phyloP scores from a whole-genome alignment of 1,139 yeast species.

The Hemisphaericaspora subhashii region DNA sequence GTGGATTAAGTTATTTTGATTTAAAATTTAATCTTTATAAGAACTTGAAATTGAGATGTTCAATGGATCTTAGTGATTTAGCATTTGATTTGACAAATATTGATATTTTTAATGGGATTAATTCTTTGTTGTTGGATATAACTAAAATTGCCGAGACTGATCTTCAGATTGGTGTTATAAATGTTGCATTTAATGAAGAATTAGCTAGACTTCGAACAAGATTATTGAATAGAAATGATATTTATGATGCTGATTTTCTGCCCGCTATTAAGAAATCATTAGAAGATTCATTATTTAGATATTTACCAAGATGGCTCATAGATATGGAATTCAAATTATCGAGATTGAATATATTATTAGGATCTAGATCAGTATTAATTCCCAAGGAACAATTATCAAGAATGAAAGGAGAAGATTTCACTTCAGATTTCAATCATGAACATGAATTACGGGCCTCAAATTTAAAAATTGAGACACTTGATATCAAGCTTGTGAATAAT shows the following conservation, averaged over 20 bases:
- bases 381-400: constrained; percentile 41
- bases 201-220: constrained; percentile 18
- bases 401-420: constrained; percentile 30
- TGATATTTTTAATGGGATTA: constrained; percentile 34
- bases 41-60: constrained; percentile 29
- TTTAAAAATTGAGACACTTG: constrained; percentile 10
- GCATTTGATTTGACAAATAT: constrained; percentile 31
- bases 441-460: constrained; percentile 35
- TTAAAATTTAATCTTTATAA: constrained; percentile 28
- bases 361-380: constrained; percentile 62
- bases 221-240: constrained; percentile 3
- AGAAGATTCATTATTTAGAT: constrained; percentile 30
- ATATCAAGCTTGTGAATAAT: constrained; percentile 8
- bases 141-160: constrained; percentile 27
- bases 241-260: neutral
- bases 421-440: constrained; percentile 41
- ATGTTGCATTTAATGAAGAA: constrained; percentile 28
- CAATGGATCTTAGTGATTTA: constrained; percentile 23
- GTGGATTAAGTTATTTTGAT: constrained; percentile 11
- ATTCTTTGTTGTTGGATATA: constrained; percentile 27
- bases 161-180: constrained; percentile 31
- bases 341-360: constrained; percentile 39
- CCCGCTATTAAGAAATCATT: constrained; percentile 4
- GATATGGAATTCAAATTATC: constrained; percentile 32
- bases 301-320: constrained; percentile 51